Base-by-base conservation (phyloP, 495 filamentous ascomycete genomes). In the Aspergillus sclerotioniger region DNA sequence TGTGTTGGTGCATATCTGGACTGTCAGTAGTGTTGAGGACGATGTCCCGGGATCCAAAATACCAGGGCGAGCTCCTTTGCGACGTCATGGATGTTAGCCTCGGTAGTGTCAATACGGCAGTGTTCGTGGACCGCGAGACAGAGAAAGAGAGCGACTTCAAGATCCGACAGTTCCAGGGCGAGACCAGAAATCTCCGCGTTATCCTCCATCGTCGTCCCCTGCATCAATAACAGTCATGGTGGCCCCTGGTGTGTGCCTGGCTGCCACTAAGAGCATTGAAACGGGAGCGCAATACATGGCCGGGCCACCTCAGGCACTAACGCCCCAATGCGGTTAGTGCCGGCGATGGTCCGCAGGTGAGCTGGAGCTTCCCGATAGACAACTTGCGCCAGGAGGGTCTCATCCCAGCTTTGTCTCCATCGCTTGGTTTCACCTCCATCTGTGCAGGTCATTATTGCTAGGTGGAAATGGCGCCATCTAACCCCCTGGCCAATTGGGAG, bases 401-500 rank as follows among this genome's bases (percentile, higher is more conserved):
- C 28, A 37, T 25, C 56, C 20, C 37, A 55, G 21, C n/a, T 49
- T 47, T 50, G 39, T 16, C 17, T 32, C 43, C 21, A 50, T 39
- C 8, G n/a, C 12, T 3, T 39, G 13, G 29, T 20, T 15, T 15
- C 46, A n/a, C 43, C n/a, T 47, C 54, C 45, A 17, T 41, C 50
- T 25, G 25, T 25, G 25, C 25, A 25, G 25, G 25, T 25, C 51
- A 20, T n/a, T 19, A 25, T 20, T 41, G 19, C 17, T n/a, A 8
- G 43, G 8, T 54, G 53, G 43, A 44, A 62, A 78, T 80, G 75
- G 74, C 71, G 39, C 73, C 74, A 21, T 74, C 76, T 50, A 81
- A 78, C 75, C 91, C 94, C 53, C 92, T 91, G 44, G 87, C 91
- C 62, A 90, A 91, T 67, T 98, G 94, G 94, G 91, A 96, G 77